phyloP scores from a whole-genome alignment of 306 rosid genomes.

The Biancaea sappan region DNA sequence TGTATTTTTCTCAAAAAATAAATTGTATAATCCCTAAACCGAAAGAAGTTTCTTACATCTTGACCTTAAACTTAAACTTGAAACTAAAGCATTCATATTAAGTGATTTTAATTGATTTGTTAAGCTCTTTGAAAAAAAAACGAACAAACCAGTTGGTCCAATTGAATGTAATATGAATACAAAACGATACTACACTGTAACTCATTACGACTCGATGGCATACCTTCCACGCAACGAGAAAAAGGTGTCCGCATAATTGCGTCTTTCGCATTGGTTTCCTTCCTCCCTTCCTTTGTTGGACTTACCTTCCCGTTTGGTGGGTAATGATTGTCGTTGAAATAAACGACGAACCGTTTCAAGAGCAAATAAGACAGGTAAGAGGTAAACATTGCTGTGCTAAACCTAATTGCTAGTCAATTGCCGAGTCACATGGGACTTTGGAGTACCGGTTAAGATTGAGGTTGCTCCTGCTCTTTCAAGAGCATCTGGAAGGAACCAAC shows the following conservation, averaged over 20 bases:
- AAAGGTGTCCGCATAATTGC: background rate
- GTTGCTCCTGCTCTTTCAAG: background rate
- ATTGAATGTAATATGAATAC: background rate
- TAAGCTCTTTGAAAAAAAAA: no score
- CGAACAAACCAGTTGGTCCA: background rate
- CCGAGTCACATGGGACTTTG: background rate
- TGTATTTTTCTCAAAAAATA: no score
- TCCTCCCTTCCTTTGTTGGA: background rate
- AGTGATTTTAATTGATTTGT: no score
- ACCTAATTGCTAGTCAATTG: no score
- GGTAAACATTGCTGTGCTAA: background rate
- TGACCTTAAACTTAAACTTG: no score
- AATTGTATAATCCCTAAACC: no score
- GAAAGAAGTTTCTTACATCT: no score
- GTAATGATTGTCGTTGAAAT: background rate
- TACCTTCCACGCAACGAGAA: background rate
- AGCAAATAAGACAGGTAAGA: background rate
- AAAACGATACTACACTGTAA: background rate
- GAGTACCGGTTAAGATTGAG: background rate
- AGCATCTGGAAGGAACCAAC: background rate
- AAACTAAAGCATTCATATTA: no score
- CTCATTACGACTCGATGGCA: background rate
- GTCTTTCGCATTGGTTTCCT: background rate
- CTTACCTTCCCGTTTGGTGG: background rate
- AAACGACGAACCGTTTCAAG: slow-evolving; percentile 18